phyloP scores from a whole-genome alignment of 208 protist species.

The Leishmania mexicana region DNA sequence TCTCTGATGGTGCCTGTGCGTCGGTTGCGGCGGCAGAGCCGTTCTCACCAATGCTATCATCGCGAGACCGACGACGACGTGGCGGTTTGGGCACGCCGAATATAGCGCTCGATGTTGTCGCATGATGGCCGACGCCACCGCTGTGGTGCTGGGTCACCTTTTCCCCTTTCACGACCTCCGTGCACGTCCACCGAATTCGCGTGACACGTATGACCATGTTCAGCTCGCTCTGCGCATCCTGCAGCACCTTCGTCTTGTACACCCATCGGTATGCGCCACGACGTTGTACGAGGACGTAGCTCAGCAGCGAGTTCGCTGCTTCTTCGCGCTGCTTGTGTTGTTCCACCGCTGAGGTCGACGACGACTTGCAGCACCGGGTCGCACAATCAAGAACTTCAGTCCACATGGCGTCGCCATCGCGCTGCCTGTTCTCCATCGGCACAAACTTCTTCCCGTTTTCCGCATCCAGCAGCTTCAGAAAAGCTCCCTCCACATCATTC shows the following conservation, averaged over 20 bases:
- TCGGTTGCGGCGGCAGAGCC: background rate
- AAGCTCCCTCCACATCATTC: slow-evolving; percentile 75
- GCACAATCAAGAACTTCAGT: slow-evolving; percentile 13
- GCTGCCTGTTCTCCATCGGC: slow-evolving; percentile 5
- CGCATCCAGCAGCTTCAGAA: slow-evolving; percentile 56
- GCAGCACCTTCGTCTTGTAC: slow-evolving; percentile 46
- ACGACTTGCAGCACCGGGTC: slow-evolving; percentile 1
- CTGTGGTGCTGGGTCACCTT: background rate
- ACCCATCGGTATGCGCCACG: slow-evolving; percentile 49
- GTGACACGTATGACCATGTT: slow-evolving; percentile 71
- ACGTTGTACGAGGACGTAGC: slow-evolving; percentile 35
- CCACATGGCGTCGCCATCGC: slow-evolving; percentile 25
- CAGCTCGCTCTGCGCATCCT: slow-evolving; percentile 63
- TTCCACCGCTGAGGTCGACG: slow-evolving; percentile 4
- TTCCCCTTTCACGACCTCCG: background rate
- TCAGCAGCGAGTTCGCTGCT: slow-evolving; percentile 20
- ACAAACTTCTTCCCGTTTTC: slow-evolving; percentile 50
- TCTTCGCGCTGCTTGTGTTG: slow-evolving; percentile 22
- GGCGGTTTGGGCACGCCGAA: background rate
- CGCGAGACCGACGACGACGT: background rate
- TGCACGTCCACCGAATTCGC: slow-evolving; percentile 55
- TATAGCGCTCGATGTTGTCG: background rate
- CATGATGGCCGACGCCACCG: background rate
- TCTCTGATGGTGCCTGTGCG: background rate
- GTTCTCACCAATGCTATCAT: background rate